A percentile compares a stretch with the other conserved stretches of the same genome.
Evolutionary conservation across 495 filamentous ascomycete genomes (phyloP).

Genomic region (Aspergillus diversus): DNA sequence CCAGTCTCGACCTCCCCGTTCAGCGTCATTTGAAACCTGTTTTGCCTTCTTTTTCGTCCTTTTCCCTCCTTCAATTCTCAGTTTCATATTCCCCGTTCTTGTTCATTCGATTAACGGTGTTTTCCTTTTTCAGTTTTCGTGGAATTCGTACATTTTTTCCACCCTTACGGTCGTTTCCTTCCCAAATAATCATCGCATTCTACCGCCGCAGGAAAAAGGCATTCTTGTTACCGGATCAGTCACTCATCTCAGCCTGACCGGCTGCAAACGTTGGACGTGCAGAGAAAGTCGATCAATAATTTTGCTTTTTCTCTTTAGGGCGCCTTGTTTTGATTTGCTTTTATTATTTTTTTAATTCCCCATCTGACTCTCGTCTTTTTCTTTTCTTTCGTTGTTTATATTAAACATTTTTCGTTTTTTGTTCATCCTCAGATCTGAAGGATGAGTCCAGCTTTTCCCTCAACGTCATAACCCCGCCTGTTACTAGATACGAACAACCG

Average conservation of each 20-base stretch:
- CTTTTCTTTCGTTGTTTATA: slow-evolving; percentile 15
- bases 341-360: slow-evolving; percentile 20
- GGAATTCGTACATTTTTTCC: neutral
- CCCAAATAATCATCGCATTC: slow-evolving; percentile 1
- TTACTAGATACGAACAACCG: slow-evolving; percentile 8
- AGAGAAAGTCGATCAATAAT: slow-evolving; percentile 1
- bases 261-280: slow-evolving; percentile 18
- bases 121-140: slow-evolving; percentile 3
- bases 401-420: slow-evolving; percentile 18
- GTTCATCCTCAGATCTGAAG: slow-evolving; percentile 13
- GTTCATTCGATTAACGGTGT: neutral
- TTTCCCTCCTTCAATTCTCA: neutral
- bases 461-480: slow-evolving; percentile 15
- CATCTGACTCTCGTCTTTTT: slow-evolving; percentile 16
- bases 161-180: slow-evolving; percentile 5
- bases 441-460: slow-evolving; percentile 17
- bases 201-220: neutral
- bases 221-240: slow-evolving; percentile 14
- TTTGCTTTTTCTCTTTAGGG: slow-evolving; percentile 13
- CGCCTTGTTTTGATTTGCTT: slow-evolving; percentile 3
- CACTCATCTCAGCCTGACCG: slow-evolving; percentile 3
- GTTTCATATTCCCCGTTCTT: neutral
- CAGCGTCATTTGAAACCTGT: no score
- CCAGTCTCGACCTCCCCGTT: neutral
- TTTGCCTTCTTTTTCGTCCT: neutral